phyloP scores from a whole-genome alignment of 169 alveolate species.

The Plasmodium ovale region DNA sequence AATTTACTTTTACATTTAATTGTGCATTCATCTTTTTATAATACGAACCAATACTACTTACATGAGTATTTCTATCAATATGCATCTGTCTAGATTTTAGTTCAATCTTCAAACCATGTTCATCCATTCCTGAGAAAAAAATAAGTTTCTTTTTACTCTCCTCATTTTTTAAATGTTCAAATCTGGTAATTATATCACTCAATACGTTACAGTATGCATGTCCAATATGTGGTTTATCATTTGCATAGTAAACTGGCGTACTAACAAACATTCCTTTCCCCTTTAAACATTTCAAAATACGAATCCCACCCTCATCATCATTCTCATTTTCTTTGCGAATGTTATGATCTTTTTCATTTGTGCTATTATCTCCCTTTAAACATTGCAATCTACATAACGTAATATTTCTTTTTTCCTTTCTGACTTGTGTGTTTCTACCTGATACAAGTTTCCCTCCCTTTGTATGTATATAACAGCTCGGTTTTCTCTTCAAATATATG shows the following conservation, averaged over 20 bases:
- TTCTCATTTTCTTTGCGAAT: background rate
- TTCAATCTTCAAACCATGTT: conserved; percentile 91
- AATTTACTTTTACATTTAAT: conserved; percentile 80
- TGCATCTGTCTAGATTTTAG: conserved; percentile 77
- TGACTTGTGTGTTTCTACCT: background rate
- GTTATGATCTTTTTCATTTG: background rate
- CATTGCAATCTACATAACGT: too few species aligned
- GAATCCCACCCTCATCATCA: too few species aligned
- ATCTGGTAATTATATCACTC: conserved; percentile 79
- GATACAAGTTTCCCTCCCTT: background rate
- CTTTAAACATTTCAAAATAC: too few species aligned
- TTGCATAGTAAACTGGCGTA: conserved; percentile 81
- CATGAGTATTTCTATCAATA: conserved; percentile 71
- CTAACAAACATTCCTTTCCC: conserved; percentile 34
- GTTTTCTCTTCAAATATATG: background rate
- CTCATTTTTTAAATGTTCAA: conserved; percentile 16
- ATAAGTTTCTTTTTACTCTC: conserved; percentile 31
- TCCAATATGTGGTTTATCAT: conserved; percentile 85
- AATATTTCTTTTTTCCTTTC: background rate
- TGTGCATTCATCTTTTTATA: conserved; percentile 77
- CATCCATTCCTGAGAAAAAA: conserved; percentile 91
- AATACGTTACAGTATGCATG: conserved; percentile 85
- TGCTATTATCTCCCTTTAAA: too few species aligned
- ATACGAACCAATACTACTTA: conserved; percentile 78
- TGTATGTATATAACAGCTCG: background rate